phyloP scores from a whole-genome alignment of 805 yeast species.

The Hanseniaspora occidentalis region DNA sequence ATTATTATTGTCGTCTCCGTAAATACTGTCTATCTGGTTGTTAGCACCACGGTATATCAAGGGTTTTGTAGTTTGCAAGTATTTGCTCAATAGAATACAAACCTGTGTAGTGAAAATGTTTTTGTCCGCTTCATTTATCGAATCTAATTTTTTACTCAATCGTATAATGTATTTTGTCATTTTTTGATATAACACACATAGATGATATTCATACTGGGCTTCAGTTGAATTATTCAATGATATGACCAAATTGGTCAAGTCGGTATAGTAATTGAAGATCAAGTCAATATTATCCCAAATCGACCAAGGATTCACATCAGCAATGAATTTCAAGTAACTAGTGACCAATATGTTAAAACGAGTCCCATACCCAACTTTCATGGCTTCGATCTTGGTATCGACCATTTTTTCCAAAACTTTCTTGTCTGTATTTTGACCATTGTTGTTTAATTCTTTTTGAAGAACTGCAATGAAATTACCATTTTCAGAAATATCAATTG shows the following conservation, averaged over 20 bases:
- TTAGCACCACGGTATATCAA: neutral
- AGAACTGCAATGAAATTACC: conserved; percentile 25
- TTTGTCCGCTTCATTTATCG: neutral
- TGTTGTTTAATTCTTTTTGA: conserved; percentile 23
- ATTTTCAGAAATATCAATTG: conserved; percentile 18
- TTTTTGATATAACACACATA: conserved; percentile 13
- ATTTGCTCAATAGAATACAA: neutral
- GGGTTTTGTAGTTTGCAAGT: neutral
- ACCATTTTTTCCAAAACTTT: conserved; percentile 9
- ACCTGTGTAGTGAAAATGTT: conserved; percentile 1
- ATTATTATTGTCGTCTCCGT: neutral
- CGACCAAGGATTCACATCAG: conserved; percentile 43
- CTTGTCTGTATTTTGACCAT: neutral
- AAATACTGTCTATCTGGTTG: neutral
- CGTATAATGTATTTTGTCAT: conserved; percentile 27
- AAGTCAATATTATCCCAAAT: conserved; percentile 37
- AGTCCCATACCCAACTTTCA: conserved; percentile 23
- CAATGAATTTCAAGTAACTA: conserved; percentile 35
- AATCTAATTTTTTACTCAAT: conserved; percentile 16
- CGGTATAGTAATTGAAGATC: conserved; percentile 29
- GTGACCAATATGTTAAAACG: conserved; percentile 37
- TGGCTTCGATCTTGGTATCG: conserved; percentile 15
- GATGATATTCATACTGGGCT: conserved; percentile 27
- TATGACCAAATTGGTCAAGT: conserved; percentile 30
- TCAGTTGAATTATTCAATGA: conserved; percentile 29